phyloP scores from a whole-genome alignment of 306 rosid genomes.

The Abrus precatorius region DNA sequence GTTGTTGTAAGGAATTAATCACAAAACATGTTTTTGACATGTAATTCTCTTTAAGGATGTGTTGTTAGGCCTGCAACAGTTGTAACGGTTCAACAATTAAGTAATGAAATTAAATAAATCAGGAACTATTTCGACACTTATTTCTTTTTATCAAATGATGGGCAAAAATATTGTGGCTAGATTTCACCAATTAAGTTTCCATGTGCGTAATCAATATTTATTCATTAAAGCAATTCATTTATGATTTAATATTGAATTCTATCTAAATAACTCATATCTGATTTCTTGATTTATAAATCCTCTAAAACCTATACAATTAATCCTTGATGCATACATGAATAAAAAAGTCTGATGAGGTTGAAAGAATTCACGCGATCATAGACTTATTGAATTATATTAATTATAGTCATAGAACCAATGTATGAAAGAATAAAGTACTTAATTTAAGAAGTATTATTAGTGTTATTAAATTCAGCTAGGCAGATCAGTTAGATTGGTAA shows the following conservation, averaged over 20 bases:
- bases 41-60: constrained; percentile 11
- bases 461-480: no score
- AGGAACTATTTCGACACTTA: no score
- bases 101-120: neutral
- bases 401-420: no score
- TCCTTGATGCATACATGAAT: neutral
- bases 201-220: no score
- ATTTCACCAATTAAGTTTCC: no score
- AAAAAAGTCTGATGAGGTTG: neutral
- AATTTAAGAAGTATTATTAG: no score
- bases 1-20: constrained; percentile 27
- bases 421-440: no score
- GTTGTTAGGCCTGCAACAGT: neutral
- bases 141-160: no score
- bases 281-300: no score
- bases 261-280: neutral
- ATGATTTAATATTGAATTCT: neutral
- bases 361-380: neutral
- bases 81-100: neutral
- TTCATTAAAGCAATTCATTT: no score
- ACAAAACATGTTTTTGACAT: constrained; percentile 30
- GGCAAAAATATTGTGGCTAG: neutral
- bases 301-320: neutral
- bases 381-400: neutral
- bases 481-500: no score